These are phyloP conservation scores for Camelina laxa DNA, from an alignment of 345 rosid species.

Conservation along the genomic window DNA sequence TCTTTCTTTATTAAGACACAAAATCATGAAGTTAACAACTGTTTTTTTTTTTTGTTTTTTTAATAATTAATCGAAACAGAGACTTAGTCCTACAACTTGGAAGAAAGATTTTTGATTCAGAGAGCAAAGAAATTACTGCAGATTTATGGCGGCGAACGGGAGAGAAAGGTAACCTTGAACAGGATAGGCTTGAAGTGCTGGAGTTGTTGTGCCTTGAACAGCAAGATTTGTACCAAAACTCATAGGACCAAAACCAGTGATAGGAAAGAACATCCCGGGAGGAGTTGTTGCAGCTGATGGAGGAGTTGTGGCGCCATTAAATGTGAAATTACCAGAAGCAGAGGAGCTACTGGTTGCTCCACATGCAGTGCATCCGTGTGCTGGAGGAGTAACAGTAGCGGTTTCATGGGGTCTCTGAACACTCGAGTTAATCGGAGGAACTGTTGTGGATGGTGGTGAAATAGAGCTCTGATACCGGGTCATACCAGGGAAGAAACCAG, in stretches of 20 bases:
- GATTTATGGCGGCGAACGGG: slow-evolving; percentile 22
- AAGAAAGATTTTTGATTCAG: slow-evolving; percentile 15
- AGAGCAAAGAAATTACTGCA: slow-evolving; percentile 15
- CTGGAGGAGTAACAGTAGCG: slow-evolving; percentile 10
- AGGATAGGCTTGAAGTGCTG: slow-evolving; percentile 20
- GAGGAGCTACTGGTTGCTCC: slow-evolving; percentile 35
- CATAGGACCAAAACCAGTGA: slow-evolving; percentile 13
- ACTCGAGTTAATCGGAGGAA: neutral
- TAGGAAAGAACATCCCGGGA: slow-evolving; percentile 1
- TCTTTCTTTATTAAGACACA: neutral
- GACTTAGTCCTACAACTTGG: slow-evolving; percentile 3
- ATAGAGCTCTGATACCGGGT: neutral
- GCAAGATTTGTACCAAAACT: neutral
- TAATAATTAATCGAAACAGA: neutral
- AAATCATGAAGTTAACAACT: slow-evolving; percentile 17
- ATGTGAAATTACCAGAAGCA: slow-evolving; percentile 3
- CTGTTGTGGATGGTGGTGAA: neutral
- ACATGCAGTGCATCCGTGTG: slow-evolving; percentile 33
- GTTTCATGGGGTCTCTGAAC: slow-evolving; percentile 22
- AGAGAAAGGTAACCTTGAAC: neutral
- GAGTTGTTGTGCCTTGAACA: slow-evolving; percentile 24
- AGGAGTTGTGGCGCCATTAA: slow-evolving; percentile 6
- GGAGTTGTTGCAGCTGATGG: slow-evolving; percentile 24
- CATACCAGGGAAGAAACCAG: neutral
- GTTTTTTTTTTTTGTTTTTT: neutral